These are phyloP conservation scores for Esteya vermicola DNA, from an alignment of 2,329 filamentous ascomycete genomes.

Conservation along the genomic window DNA sequence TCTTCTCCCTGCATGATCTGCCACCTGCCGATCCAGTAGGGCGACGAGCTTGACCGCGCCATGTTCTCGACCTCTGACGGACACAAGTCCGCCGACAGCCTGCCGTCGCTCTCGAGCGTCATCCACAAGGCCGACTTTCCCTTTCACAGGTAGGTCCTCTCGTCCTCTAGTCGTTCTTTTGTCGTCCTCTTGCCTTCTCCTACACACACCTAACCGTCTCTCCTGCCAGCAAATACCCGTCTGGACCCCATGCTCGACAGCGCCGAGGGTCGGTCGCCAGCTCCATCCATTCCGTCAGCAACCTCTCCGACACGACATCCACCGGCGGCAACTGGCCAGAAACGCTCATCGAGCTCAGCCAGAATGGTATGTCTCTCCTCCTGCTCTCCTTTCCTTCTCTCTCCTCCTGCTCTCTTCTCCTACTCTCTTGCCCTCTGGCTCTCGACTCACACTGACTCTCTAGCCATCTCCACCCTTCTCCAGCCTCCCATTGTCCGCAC, in stretches of 20 bases:
- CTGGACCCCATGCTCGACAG: slow-evolving; percentile 19
- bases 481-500: slow-evolving; percentile 83
- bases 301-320: slow-evolving; percentile 64
- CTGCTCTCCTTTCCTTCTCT: neutral
- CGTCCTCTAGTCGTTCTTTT: neutral
- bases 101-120: slow-evolving; percentile 33
- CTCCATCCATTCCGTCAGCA: slow-evolving; percentile 77
- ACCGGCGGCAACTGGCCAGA: slow-evolving; percentile 37
- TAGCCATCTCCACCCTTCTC: slow-evolving; percentile 85
- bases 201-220: neutral
- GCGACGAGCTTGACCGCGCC: too few species aligned
- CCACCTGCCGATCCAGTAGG: neutral
- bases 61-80: slow-evolving; percentile 47
- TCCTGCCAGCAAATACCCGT: neutral
- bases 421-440: neutral
- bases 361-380: slow-evolving; percentile 70
- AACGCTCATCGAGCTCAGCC: slow-evolving; percentile 55
- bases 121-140: slow-evolving; percentile 37
- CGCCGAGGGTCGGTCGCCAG: slow-evolving; percentile 74
- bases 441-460: slow-evolving; percentile 1
- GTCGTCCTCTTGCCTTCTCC: neutral
- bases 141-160: slow-evolving; percentile 38
- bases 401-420: too few species aligned
- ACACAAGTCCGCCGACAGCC: slow-evolving; percentile 52
- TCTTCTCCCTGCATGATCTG: neutral